Conservation (phyloP, 2,329 filamentous ascomycete genomes). For the Tolypocladium tropicale region DNA sequence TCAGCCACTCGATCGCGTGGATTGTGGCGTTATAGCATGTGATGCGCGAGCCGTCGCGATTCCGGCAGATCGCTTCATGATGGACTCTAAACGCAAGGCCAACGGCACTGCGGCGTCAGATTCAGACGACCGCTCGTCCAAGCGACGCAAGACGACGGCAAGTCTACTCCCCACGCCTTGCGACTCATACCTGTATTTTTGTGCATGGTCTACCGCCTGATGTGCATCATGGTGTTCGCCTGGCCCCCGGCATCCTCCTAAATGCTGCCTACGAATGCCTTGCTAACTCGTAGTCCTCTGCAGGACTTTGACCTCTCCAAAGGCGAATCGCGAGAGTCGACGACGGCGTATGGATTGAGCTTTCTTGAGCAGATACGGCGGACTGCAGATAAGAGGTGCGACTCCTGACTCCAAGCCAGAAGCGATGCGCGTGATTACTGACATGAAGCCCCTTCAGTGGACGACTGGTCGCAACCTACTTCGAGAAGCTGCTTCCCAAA, state of each 20-base stretch:
- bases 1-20: constrained; percentile 6
- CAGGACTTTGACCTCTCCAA: constrained; percentile 37
- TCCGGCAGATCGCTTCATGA: constrained; percentile 18
- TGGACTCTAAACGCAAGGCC: constrained; percentile 50
- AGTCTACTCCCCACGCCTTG: constrained; percentile 19
- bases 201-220: not conserved
- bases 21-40: constrained; percentile 7
- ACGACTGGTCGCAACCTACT: constrained; percentile 63
- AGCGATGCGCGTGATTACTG: constrained; percentile 4
- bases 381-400: constrained; percentile 74
- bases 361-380: constrained; percentile 67
- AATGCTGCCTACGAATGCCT: not conserved
- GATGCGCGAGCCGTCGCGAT: constrained; percentile 17
- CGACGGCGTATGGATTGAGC: constrained; percentile 58
- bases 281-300: not conserved
- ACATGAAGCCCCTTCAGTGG: constrained; percentile 38
- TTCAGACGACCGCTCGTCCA: constrained; percentile 41
- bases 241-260: not conserved
- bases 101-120: constrained; percentile 34
- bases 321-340: constrained; percentile 56
- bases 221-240: not conserved
- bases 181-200: not conserved
- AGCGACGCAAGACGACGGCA: constrained; percentile 44
- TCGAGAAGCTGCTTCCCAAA: constrained; percentile 60
- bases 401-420: not conserved